Evolutionary conservation across 345 rosid genomes (phyloP).

Genomic region (Hibiscus mutabilis): DNA sequence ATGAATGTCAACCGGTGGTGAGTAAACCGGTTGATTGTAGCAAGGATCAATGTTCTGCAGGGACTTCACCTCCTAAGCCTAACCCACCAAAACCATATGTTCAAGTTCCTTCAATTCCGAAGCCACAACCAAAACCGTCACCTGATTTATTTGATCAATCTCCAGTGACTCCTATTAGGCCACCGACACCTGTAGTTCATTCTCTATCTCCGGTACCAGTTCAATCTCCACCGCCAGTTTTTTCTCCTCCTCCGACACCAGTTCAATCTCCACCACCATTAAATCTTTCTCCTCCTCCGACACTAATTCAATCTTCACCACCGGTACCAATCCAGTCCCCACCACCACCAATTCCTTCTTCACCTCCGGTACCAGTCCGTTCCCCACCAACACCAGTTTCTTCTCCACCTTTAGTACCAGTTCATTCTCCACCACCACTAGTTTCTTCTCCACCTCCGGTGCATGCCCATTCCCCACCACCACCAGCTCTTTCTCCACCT

Average conservation of each 20-base stretch:
- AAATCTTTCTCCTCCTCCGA: constrained; percentile 11
- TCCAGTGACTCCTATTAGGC: constrained; percentile 10
- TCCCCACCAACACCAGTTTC: constrained; percentile 21
- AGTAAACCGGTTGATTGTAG: constrained; percentile 64
- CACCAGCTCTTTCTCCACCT: background rate
- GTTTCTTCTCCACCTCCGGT: background rate
- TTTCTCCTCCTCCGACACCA: too few relatives aligned
- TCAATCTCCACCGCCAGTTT: constrained; percentile 19
- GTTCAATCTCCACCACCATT: constrained; percentile 21
- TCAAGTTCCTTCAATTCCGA: background rate
- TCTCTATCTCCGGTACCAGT: constrained; percentile 24
- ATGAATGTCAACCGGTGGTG: constrained; percentile 38
- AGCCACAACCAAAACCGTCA: background rate
- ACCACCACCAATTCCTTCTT: constrained; percentile 28
- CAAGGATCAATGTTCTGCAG: constrained; percentile 40
- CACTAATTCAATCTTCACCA: constrained; percentile 18
- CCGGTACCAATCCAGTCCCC: constrained; percentile 18
- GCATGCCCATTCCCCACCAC: background rate
- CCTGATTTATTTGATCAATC: background rate
- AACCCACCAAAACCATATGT: background rate
- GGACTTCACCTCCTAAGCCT: constrained; percentile 16
- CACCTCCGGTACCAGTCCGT: constrained; percentile 12
- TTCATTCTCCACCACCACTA: constrained; percentile 8
- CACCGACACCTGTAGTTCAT: background rate
- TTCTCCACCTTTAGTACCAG: constrained; percentile 18